Base-by-base conservation (phyloP, 2,329 filamentous ascomycete genomes). In the Pseudogymnoascus sp. region DNA sequence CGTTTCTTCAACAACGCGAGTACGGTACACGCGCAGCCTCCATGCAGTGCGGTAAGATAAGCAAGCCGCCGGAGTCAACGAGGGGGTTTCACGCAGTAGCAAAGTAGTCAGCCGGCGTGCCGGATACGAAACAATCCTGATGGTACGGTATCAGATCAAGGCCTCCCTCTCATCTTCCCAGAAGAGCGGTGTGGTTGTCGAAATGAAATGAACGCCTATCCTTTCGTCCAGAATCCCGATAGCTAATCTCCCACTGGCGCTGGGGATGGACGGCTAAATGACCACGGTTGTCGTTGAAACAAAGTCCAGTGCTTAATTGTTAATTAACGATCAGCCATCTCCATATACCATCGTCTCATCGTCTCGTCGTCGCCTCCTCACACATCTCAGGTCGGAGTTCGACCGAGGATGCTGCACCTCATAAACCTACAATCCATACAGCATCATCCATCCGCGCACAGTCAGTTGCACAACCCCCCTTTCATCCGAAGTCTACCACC, bases 1-100 rank as follows among this genome's bases (percentile, higher is more conserved):
- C 43, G 43, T 50, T 50, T 30, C 43, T 50, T 50, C 43, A 50
- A 50, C 43, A 50, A 50, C n/a, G 43, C 25, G 43, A 50, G 43
- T 50, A 50, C n/a, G n/a, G 43, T 50, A 50, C 43, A 50, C 43
- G 43, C 43, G 43, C 25, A 50, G 43, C 11, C 38, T 39, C 8
- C 7, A 14, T 9, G 14, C 14, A 50, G 43, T 30, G 43, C 43
- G 43, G 43, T 50, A 50, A 50, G 43, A 50, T 30, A 50, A 16
- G 41, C 14, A 50, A 16, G 41, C 14, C 28, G 22, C 20, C 2
- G 7, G 28, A n/a, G 22, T 25, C 43, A 12, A 30, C 28, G 43
- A 43, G 16, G 39, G 18, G 12, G 43, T 50, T 50, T 50, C 43
- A 30, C 25, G 25, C n/a, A 16, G n/a, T 16, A 50, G 25, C 25